Conservation (phyloP, 1,284 basidiomycete genomes). For the Melampsora medusae region DNA sequence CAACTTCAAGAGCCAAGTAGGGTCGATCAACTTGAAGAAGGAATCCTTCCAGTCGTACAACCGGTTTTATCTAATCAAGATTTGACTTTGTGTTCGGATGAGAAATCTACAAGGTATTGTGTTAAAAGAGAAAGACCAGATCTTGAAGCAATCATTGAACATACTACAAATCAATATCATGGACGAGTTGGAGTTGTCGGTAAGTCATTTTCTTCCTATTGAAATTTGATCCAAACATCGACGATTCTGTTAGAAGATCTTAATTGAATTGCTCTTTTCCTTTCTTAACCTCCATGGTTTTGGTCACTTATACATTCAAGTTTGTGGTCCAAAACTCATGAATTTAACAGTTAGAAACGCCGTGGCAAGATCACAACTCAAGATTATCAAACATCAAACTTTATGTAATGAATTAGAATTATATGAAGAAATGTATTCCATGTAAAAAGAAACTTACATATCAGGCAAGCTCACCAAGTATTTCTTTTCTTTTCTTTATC, state of each 20-base stretch:
- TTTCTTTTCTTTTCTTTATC: too few relatives aligned
- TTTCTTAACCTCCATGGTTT: background rate
- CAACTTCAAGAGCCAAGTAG: background rate
- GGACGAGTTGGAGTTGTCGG: slow-evolving; percentile 36
- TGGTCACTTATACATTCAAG: background rate
- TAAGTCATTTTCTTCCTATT: background rate
- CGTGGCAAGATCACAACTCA: slow-evolving; percentile 54
- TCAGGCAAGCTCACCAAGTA: too few relatives aligned
- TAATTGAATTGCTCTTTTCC: background rate
- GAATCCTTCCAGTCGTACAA: background rate
- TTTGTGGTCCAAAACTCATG: slow-evolving; percentile 56
- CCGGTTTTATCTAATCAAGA: background rate
- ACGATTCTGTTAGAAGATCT: background rate
- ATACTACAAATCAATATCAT: background rate
- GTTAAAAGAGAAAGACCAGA: slow-evolving; percentile 14
- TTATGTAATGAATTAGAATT: slow-evolving; percentile 28
- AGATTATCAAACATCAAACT: slow-evolving; percentile 48
- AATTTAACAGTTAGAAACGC: slow-evolving; percentile 56
- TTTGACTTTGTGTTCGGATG: background rate
- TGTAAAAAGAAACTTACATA: background rate
- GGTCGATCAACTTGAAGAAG: background rate
- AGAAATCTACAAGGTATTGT: background rate
- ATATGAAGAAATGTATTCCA: slow-evolving; percentile 29
- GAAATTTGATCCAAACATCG: too few relatives aligned
- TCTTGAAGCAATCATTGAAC: background rate